Conservation (phyloP, 2,329 filamentous ascomycete genomes). For the Arthrobotrys sinensis region DNA sequence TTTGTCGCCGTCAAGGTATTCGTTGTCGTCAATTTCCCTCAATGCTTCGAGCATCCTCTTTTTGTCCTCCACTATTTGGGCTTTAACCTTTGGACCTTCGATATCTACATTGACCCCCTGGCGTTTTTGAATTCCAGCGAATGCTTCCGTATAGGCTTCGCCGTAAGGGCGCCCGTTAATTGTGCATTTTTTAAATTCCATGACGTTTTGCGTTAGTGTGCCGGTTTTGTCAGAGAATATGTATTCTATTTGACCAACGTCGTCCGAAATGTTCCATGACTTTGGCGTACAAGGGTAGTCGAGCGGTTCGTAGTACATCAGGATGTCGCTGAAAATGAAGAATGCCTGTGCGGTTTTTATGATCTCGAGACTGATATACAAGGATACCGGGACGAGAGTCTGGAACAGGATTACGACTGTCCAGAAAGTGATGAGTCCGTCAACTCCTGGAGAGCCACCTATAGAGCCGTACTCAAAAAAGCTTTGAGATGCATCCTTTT, state of each 20-base stretch:
- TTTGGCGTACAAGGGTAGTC: slow-evolving; percentile 97
- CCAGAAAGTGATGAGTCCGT: slow-evolving; percentile 98
- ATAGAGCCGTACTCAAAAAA: slow-evolving; percentile 91
- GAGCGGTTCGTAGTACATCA: slow-evolving; percentile 97
- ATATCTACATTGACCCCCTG: slow-evolving; percentile 88
- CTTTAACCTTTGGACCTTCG: slow-evolving; percentile 79
- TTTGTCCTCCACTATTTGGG: slow-evolving; percentile 85
- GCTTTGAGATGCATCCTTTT: slow-evolving; percentile 79
- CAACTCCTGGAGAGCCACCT: slow-evolving; percentile 79
- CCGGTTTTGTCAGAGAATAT: slow-evolving; percentile 98
- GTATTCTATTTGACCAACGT: slow-evolving; percentile 97
- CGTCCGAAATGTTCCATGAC: slow-evolving; percentile 99
- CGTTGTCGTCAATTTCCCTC: slow-evolving; percentile 86
- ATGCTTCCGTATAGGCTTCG: slow-evolving; percentile 96
- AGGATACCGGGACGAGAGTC: slow-evolving; percentile 97
- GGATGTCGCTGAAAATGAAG: slow-evolving; percentile 96
- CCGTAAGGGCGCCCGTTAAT: slow-evolving; percentile 97
- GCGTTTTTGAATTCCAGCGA: slow-evolving; percentile 94
- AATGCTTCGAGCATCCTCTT: slow-evolving; percentile 80
- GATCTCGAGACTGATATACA: slow-evolving; percentile 97
- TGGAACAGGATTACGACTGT: slow-evolving; percentile 94
- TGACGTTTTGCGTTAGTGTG: slow-evolving; percentile 90
- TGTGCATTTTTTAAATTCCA: slow-evolving; percentile 99
- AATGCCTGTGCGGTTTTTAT: slow-evolving; percentile 92
- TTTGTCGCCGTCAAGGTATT: slow-evolving; percentile 89